These are phyloP conservation scores for Phialophora tarda DNA, from an alignment of 2,329 filamentous ascomycete genomes.

Conservation along the genomic window DNA sequence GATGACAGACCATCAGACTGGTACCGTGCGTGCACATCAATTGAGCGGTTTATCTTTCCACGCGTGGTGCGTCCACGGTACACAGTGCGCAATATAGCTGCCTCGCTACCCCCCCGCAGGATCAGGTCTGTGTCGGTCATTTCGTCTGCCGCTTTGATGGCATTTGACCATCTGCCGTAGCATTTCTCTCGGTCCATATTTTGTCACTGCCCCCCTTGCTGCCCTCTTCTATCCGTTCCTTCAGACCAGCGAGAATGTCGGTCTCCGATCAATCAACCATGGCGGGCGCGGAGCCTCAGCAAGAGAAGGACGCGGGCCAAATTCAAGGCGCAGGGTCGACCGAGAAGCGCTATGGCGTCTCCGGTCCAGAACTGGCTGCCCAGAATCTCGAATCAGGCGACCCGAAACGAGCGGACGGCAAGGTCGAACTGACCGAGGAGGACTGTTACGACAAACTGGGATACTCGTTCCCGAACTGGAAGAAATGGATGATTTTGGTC, in stretches of 20 bases:
- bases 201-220: neutral
- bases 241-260: conserved; percentile 10
- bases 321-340: conserved; percentile 1
- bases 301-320: conserved; percentile 13
- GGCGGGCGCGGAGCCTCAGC: conserved; percentile 8
- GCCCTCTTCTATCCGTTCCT: neutral
- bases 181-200: neutral
- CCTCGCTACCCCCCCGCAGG: neutral
- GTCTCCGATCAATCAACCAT: conserved; percentile 25
- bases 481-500: conserved; percentile 43
- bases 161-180: neutral
- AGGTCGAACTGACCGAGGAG: conserved; percentile 53
- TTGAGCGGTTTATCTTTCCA: neutral
- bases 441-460: conserved; percentile 71
- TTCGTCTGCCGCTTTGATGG: neutral
- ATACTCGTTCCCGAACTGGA: conserved; percentile 57
- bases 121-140: neutral
- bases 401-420: conserved; percentile 41
- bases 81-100: neutral
- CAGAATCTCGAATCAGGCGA: conserved; percentile 25
- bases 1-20: neutral
- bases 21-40: too few relatives aligned
- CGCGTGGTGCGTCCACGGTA: neutral
- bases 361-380: conserved; percentile 31
- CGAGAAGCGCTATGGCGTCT: conserved; percentile 22